Conservation (phyloP, 164 flowering plant species). For the Vitis labrusca region DNA sequence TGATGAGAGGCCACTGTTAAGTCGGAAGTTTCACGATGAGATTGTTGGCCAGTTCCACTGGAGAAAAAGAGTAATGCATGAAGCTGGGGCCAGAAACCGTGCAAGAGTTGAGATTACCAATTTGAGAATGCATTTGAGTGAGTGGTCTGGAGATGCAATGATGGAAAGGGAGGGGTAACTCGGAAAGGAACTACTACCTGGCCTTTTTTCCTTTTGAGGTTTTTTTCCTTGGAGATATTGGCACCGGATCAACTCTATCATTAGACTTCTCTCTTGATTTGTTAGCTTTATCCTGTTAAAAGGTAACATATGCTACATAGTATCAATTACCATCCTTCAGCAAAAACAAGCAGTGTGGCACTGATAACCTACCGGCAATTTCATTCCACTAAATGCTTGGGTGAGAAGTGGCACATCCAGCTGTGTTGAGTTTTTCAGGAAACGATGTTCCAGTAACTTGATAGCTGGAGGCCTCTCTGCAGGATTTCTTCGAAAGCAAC, state of each 20-base stretch:
- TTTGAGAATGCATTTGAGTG: not conserved
- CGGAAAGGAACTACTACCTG: constrained; percentile 17
- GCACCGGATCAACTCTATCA: constrained; percentile 13
- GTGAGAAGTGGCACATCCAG: constrained; percentile 26
- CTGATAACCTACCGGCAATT: constrained; percentile 23
- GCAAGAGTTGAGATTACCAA: constrained; percentile 2
- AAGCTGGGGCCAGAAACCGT: constrained; percentile 23
- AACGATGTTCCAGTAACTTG: constrained; percentile 68
- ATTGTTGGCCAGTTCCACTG: constrained; percentile 44
- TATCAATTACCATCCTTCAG: not conserved
- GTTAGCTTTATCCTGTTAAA: constrained; percentile 25
- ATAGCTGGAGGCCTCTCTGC: constrained; percentile 81
- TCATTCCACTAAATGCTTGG: constrained; percentile 21
- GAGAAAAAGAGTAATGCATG: constrained; percentile 36
- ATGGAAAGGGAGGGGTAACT: not conserved
- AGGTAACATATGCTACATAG: not conserved
- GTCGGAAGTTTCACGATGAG: constrained; percentile 38
- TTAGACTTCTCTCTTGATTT: constrained; percentile 13
- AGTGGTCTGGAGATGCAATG: not conserved
- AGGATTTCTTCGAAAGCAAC: constrained; percentile 85
- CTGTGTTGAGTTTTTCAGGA: constrained; percentile 47
- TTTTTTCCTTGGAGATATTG: constrained; percentile 8
- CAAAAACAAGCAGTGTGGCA: not conserved
- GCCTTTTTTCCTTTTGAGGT: constrained; percentile 6
- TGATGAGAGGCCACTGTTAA: constrained; percentile 27